Evolutionary conservation across 306 rosid genomes (phyloP), one percentile per base, ranked within the genome.

Genomic region (Trifolium pratense): DNA sequence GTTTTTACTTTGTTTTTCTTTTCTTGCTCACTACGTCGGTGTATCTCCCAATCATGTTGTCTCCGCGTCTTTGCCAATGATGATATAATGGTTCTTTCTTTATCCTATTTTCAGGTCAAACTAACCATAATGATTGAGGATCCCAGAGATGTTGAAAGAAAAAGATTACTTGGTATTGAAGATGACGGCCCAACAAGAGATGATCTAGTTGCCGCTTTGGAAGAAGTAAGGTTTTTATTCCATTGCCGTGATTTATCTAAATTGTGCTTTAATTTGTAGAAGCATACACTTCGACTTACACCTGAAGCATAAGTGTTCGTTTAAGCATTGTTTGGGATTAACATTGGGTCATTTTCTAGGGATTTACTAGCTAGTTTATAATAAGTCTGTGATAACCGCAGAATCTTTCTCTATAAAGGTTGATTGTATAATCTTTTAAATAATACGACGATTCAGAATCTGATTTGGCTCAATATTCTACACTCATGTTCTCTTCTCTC

Each of bases 51-150:
- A 42, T 76, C 45, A 10, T 66, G 16, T 61, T 29, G 32, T 29
- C 32, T 29, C 32, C 4, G 32, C 9, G 69, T 52, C 72, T 18
- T 55, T 60, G 12, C 5, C 69, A 9, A 11, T 77, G 46, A 37
- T 61, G 58, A 64, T 58, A 32, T 31, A 3, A 10, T 55, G 43
- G 25, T 49, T 73, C 36, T 59, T 62, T 71, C 32, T 48, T 63
- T 72, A 31, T 42, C 45, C 57, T 61, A 42, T 75, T 57, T 62
- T 48, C 62, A 94, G 98, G 95, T 94, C 56, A 94, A 94, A 74
- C 80, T 94, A 48, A 94, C 98, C 57, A 59, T 94, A 53, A 81
- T 85, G 89, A 94, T 94, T 84, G 98, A 94, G 86, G 98, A 94
- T 79, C 97, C 96, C 6, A 78, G 98, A 73, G 98, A 94, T 62